Evolutionary conservation across 2,329 filamentous ascomycete species (phyloP).

Genomic region (Hymenoscyphus occultus): DNA sequence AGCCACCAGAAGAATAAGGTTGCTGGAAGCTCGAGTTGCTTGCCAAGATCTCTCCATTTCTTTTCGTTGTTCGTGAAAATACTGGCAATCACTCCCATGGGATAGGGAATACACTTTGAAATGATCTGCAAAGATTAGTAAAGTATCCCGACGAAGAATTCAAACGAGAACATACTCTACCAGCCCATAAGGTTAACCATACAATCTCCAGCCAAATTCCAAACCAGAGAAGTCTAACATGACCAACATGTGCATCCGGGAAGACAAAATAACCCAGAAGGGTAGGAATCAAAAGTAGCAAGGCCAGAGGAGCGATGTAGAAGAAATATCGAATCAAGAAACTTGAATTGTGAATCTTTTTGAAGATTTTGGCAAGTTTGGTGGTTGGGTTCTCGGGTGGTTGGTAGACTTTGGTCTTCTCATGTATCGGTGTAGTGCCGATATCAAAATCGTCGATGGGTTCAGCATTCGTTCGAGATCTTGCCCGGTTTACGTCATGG

Average conservation of each 20-base stretch:
- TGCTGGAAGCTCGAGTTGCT: constrained; percentile 77
- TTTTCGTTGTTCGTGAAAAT: constrained; percentile 80
- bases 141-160: background rate
- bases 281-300: constrained; percentile 65
- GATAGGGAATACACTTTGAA: constrained; percentile 61
- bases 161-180: constrained; percentile 44
- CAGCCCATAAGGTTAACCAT: constrained; percentile 88
- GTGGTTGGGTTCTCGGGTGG: constrained; percentile 61
- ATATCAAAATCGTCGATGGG: constrained; percentile 54
- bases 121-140: constrained; percentile 45
- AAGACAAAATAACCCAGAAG: constrained; percentile 61
- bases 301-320: constrained; percentile 64
- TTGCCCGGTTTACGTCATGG: constrained; percentile 36
- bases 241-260: constrained; percentile 62
- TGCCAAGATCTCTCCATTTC: constrained; percentile 90
- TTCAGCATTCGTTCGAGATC: constrained; percentile 52
- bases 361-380: constrained; percentile 61
- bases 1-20: constrained; percentile 93
- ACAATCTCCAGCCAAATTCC: constrained; percentile 92
- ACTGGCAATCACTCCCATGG: constrained; percentile 62
- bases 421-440: constrained; percentile 63
- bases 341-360: constrained; percentile 61
- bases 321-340: constrained; percentile 67
- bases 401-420: constrained; percentile 62
- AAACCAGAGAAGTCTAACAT: constrained; percentile 83